Evolutionary conservation across 257 asterid genomes (phyloP).

Genomic region (Ajuga chamaepitys): DNA sequence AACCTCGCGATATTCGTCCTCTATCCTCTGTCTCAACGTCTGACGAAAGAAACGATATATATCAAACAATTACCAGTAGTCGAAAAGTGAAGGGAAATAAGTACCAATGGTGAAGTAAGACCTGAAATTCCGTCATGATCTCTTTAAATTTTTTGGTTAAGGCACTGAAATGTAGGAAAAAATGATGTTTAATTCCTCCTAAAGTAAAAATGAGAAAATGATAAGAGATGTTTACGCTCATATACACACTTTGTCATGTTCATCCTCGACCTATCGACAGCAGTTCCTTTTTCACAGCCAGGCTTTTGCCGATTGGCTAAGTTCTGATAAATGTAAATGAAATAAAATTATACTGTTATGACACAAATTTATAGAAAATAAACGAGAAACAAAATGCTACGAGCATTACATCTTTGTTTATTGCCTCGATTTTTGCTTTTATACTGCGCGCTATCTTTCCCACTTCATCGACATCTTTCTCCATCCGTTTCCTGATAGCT

Average conservation of each 20-base stretch:
- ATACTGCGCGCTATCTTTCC: slow-evolving; percentile 71
- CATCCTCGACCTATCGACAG: slow-evolving; percentile 82
- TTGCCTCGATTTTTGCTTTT: slow-evolving; percentile 59
- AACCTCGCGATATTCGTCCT: slow-evolving; percentile 86
- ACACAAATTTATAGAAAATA: background rate
- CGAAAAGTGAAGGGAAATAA: background rate
- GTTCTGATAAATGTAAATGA: slow-evolving; percentile 35
- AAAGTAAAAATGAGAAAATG: background rate
- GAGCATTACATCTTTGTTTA: slow-evolving; percentile 54
- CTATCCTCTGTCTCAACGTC: slow-evolving; percentile 68
- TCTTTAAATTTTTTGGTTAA: slow-evolving; percentile 67
- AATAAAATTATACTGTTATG: background rate
- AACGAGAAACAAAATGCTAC: background rate
- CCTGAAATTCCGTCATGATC: slow-evolving; percentile 82
- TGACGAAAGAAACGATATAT: slow-evolving; percentile 15
- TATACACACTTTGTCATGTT: slow-evolving; percentile 61
- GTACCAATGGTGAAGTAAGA: slow-evolving; percentile 3
- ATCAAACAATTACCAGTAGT: background rate
- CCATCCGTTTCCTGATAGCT: slow-evolving; percentile 90
- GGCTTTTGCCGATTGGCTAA: slow-evolving; percentile 74
- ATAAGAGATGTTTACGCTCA: background rate
- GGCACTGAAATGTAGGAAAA: slow-evolving; percentile 36
- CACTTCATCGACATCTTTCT: slow-evolving; percentile 80
- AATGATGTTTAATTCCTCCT: slow-evolving; percentile 1
- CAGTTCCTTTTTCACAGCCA: slow-evolving; percentile 81